These are phyloP conservation scores for Scalesia atractyloides DNA, from an alignment of 129 eudicot species.

Conservation along the genomic window DNA sequence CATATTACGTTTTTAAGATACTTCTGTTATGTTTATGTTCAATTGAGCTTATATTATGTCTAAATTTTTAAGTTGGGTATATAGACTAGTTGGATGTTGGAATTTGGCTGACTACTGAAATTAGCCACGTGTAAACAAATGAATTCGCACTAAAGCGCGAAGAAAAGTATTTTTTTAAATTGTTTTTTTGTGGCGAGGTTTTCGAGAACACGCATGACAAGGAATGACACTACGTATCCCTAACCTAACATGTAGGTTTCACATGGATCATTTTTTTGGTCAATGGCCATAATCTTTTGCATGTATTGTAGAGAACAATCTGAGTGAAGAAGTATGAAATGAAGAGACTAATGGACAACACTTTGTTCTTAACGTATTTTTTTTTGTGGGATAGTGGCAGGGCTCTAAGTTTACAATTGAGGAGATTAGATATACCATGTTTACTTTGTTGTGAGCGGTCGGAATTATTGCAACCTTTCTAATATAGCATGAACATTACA, in stretches of 20 bases:
- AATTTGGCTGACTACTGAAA: neutral
- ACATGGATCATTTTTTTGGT: neutral
- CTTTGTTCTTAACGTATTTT: neutral
- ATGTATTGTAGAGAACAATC: slow-evolving; percentile 1
- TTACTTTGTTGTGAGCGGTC: neutral
- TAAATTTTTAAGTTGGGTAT: neutral
- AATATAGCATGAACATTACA: neutral
- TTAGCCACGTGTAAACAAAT: neutral
- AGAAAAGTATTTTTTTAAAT: neutral
- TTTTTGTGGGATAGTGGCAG: neutral
- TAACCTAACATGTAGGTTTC: neutral
- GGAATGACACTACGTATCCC: slow-evolving; percentile 1
- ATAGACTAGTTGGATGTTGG: neutral
- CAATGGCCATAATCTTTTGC: neutral
- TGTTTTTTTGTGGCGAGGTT: neutral
- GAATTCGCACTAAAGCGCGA: neutral
- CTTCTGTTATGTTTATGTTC: neutral
- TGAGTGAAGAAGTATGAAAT: slow-evolving; percentile 10
- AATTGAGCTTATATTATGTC: slow-evolving; percentile 4
- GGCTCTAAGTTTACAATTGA: neutral
- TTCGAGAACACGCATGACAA: neutral
- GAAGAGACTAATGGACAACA: neutral
- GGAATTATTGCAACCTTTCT: neutral
- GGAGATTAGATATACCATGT: neutral
- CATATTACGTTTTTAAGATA: neutral